Evolutionary conservation across 78 protist genomes (phyloP).

Genomic region (Chrysochromulina parva): DNA sequence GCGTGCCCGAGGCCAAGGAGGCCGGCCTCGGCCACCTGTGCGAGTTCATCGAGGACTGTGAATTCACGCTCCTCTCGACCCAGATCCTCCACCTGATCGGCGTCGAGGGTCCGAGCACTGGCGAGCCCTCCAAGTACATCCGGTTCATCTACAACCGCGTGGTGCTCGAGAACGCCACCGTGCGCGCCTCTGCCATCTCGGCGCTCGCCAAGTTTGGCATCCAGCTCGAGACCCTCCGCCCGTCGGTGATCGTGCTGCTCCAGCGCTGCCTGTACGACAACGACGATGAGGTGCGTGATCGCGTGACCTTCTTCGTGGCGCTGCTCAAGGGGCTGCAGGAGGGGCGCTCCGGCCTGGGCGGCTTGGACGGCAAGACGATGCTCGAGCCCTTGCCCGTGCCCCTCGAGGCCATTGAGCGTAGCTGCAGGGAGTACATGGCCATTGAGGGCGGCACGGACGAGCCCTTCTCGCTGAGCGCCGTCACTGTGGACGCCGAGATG

Average conservation of each 20-base stretch:
- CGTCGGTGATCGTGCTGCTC: conserved; percentile 59
- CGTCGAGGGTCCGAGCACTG: conserved; percentile 75
- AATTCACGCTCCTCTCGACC: conserved; percentile 82
- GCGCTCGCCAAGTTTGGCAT: conserved; percentile 95
- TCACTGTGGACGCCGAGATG: not conserved
- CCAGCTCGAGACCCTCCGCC: conserved; percentile 52
- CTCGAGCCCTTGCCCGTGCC: conserved; percentile 36
- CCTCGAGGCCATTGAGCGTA: not conserved
- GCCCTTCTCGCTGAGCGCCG: not conserved
- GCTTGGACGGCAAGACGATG: not conserved
- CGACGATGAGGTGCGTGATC: conserved; percentile 95
- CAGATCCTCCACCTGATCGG: conserved; percentile 91
- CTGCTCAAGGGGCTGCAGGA: conserved; percentile 32
- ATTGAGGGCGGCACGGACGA: not conserved
- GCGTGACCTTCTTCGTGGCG: conserved; percentile 73
- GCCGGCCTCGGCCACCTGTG: conserved; percentile 87
- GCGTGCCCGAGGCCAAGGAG: conserved; percentile 81
- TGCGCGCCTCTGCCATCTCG: conserved; percentile 87
- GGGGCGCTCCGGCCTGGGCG: not conserved
- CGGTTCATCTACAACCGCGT: conserved; percentile 95
- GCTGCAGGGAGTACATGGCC: conserved; percentile 26
- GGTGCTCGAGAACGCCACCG: conserved; percentile 58
- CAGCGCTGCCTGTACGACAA: conserved; percentile 78
- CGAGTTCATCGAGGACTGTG: conserved; percentile 99
- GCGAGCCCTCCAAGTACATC: conserved; percentile 80